These are phyloP conservation scores for Rhodotorula sp. DNA, from an alignment of 1,284 basidiomycete species.

Conservation along the genomic window DNA sequence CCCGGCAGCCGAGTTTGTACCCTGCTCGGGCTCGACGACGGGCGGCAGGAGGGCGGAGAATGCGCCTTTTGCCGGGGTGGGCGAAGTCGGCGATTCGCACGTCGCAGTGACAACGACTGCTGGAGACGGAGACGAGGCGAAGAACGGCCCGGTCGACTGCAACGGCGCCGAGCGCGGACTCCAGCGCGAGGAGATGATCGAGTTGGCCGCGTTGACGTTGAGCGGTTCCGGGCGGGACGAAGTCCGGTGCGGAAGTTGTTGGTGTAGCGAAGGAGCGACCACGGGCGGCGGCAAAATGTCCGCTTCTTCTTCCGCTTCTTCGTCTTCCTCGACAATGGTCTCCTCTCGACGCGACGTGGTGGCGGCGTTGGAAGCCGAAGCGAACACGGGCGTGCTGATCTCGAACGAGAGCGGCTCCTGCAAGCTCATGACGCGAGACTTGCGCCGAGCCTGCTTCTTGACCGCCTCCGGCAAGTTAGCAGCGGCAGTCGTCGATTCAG, in stretches of 20 bases:
- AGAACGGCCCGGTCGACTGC: not conserved
- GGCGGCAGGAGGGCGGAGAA: not conserved
- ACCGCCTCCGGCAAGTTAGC: not conserved
- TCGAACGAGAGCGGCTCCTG: conserved; percentile 19
- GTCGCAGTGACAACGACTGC: not conserved
- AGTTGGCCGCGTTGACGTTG: conserved; percentile 33
- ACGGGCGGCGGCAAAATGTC: not conserved
- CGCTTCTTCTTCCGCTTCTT: not conserved
- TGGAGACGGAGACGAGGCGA: not conserved
- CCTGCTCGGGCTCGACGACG: not conserved
- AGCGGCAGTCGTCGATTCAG: not conserved
- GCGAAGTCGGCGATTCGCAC: not conserved
- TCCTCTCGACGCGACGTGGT: not conserved
- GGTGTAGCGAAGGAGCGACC: conserved; percentile 7
- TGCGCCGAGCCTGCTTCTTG: conserved; percentile 14
- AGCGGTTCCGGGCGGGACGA: conserved; percentile 34
- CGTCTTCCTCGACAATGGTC: not conserved
- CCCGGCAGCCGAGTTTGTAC: too few relatives aligned
- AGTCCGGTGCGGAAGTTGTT: conserved; percentile 23
- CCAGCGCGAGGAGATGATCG: not conserved
- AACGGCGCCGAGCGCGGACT: conserved; percentile 20
- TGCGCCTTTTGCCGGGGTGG: not conserved
- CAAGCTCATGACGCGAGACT: conserved; percentile 34
- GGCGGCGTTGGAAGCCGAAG: not conserved
- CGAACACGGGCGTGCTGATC: conserved; percentile 4